These are phyloP conservation scores for Tremellales sp. DNA, from an alignment of 1,284 basidiomycete species.

Conservation along the genomic window DNA sequence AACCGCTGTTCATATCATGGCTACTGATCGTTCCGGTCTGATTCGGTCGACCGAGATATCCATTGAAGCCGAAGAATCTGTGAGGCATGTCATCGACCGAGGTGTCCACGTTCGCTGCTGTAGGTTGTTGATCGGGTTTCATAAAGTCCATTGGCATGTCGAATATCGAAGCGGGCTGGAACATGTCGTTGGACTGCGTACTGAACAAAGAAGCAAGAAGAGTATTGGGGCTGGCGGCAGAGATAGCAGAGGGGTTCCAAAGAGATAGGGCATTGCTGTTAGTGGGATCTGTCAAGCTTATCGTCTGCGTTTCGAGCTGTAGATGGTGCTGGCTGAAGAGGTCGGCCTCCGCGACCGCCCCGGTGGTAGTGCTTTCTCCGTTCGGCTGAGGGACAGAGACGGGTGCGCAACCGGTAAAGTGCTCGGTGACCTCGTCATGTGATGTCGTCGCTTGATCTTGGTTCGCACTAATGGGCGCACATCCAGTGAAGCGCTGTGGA, in stretches of 20 bases:
- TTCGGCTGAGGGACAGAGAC: too few relatives aligned
- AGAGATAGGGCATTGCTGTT: not conserved
- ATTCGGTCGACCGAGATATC: not conserved
- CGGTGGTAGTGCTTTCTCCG: not conserved
- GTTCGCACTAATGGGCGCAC: not conserved
- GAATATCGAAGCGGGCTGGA: not conserved
- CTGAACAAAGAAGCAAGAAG: not conserved
- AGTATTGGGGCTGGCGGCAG: not conserved
- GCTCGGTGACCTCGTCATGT: too few relatives aligned
- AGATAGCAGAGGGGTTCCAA: not conserved
- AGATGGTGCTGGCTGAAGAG: not conserved
- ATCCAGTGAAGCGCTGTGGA: not conserved
- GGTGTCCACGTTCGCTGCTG: not conserved
- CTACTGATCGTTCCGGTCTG: not conserved
- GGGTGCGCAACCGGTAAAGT: too few relatives aligned
- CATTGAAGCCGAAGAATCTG: not conserved
- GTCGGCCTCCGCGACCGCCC: not conserved
- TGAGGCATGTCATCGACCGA: not conserved
- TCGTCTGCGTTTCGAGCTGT: not conserved
- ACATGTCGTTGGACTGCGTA: not conserved
- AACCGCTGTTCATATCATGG: too few relatives aligned
- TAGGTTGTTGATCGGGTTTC: too few relatives aligned
- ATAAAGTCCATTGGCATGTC: too few relatives aligned
- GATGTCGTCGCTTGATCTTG: not conserved
- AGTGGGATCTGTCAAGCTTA: not conserved